Percentiles rank a stretch among this genome's conserved stretches.
Conservation (phyloP, 23 red algal genomes). For the Gracilaria vermiculophylla region DNA sequence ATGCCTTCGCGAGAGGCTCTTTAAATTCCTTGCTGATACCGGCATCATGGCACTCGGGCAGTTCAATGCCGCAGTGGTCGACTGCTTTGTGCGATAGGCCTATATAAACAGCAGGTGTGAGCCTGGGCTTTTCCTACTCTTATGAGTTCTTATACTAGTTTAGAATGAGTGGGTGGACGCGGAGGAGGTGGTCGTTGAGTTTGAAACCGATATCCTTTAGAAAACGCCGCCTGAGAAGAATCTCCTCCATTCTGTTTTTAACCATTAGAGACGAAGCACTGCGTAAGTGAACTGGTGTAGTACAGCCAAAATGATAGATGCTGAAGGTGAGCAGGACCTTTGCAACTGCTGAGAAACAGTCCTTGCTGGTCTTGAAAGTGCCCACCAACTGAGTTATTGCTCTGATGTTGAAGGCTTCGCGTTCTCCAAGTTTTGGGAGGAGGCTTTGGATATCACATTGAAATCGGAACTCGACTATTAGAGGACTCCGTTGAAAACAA, state of each 20-base stretch:
- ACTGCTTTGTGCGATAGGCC: not conserved
- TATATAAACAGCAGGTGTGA: not conserved
- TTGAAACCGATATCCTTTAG: conserved; percentile 26
- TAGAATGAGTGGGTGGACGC: not conserved
- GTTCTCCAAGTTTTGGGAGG: too few species aligned
- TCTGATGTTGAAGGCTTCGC: not conserved
- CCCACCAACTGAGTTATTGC: not conserved
- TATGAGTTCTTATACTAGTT: not conserved
- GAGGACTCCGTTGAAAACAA: not conserved
- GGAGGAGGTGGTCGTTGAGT: not conserved
- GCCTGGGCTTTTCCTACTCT: not conserved
- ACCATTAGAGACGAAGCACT: not conserved
- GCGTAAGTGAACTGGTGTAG: not conserved
- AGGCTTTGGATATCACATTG: not conserved
- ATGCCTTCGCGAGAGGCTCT: not conserved
- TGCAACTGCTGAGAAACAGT: not conserved
- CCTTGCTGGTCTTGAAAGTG: not conserved
- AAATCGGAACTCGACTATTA: conserved; percentile 2
- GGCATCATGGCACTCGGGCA: not conserved
- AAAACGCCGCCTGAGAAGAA: conserved; percentile 13
- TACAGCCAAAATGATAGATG: not conserved
- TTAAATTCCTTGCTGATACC: not conserved
- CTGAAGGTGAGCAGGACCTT: not conserved
- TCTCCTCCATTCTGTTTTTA: not conserved
- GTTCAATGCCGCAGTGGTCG: conserved; percentile 10